phyloP scores from a whole-genome alignment of 495 filamentous ascomycete species.

The Bacidia gigantensis region DNA sequence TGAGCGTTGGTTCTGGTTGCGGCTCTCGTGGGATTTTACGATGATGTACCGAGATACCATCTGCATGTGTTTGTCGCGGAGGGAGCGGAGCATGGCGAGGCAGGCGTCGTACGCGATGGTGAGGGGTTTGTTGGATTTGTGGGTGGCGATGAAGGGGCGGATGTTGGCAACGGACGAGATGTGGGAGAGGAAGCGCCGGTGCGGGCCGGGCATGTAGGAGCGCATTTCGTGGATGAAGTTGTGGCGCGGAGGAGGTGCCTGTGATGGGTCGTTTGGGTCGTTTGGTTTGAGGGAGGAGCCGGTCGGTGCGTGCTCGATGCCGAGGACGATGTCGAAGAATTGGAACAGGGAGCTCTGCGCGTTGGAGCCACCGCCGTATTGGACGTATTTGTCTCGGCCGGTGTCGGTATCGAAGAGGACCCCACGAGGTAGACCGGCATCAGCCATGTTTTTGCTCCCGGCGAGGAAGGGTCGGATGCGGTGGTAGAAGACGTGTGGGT shows the following conservation, averaged over 20 bases:
- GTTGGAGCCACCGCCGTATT: conserved; percentile 84
- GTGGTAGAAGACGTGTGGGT: conserved; percentile 87
- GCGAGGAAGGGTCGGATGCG: conserved; percentile 87
- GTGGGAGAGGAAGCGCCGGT: conserved; percentile 76
- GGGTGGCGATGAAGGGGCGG: conserved; percentile 62
- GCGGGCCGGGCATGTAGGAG: conserved; percentile 86
- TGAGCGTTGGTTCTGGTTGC: conserved; percentile 31
- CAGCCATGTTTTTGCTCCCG: conserved; percentile 91
- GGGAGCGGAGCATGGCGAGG: conserved; percentile 72
- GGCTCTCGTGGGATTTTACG: conserved; percentile 46
- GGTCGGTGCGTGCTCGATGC: conserved; percentile 82
- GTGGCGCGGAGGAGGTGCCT: conserved; percentile 45
- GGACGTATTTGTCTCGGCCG: conserved; percentile 50
- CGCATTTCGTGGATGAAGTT: conserved; percentile 97
- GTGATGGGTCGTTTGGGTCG: conserved; percentile 10
- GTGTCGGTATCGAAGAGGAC: conserved; percentile 73
- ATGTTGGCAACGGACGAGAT: conserved; percentile 76
- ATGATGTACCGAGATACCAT: conserved; percentile 96
- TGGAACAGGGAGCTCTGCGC: conserved; percentile 91
- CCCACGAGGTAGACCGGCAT: conserved; percentile 76
- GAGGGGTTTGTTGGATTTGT: conserved; percentile 46
- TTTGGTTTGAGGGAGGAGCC: conserved; percentile 34
- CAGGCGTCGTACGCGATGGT: conserved; percentile 80
- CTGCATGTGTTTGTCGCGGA: conserved; percentile 90
- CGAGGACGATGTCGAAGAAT: conserved; percentile 86